Percentiles rank a stretch among this genome's conserved stretches.
phyloP scores from a whole-genome alignment of 805 yeast species.

The Lipomyces orientalis region DNA sequence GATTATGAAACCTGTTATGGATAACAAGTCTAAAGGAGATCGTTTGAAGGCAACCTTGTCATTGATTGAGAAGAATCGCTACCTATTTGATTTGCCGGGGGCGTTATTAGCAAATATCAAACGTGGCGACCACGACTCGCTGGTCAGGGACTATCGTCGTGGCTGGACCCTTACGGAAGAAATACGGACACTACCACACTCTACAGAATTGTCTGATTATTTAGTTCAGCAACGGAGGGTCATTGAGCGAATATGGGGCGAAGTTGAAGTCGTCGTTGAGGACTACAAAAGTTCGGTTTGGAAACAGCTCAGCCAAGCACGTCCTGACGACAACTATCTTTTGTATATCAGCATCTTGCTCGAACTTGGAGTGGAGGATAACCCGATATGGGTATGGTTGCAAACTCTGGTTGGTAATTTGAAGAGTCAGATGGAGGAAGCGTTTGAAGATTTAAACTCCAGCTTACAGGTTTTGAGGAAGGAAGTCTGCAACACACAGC shows the following conservation, averaged over 20 bases:
- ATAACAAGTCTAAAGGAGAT: slow-evolving; percentile 55
- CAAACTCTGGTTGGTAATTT: slow-evolving; percentile 55
- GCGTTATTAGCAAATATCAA: slow-evolving; percentile 52
- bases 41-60: slow-evolving; percentile 57
- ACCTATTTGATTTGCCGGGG: slow-evolving; percentile 64
- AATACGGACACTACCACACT: slow-evolving; percentile 35
- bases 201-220: slow-evolving; percentile 37
- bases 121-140: slow-evolving; percentile 58
- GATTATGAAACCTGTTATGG: slow-evolving; percentile 64
- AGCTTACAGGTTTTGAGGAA: slow-evolving; percentile 25
- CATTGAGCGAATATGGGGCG: slow-evolving; percentile 60
- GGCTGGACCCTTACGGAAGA: slow-evolving; percentile 50
- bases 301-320: slow-evolving; percentile 50
- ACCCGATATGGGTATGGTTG: slow-evolving; percentile 70
- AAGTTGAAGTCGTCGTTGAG: slow-evolving; percentile 60
- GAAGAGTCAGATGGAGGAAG: slow-evolving; percentile 49
- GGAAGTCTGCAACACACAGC: slow-evolving; percentile 19
- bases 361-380: slow-evolving; percentile 66
- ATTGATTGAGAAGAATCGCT: slow-evolving; percentile 58
- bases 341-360: slow-evolving; percentile 51
- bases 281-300: slow-evolving; percentile 61
- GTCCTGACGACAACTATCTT: slow-evolving; percentile 42
- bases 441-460: slow-evolving; percentile 48
- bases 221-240: slow-evolving; percentile 47
- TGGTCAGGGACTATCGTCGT: slow-evolving; percentile 61